Evolutionary conservation across 768 basidiomycete genomes (phyloP), one percentile per base, ranked within the genome.

Genomic region (Sporobolomyces pararoseus): DNA sequence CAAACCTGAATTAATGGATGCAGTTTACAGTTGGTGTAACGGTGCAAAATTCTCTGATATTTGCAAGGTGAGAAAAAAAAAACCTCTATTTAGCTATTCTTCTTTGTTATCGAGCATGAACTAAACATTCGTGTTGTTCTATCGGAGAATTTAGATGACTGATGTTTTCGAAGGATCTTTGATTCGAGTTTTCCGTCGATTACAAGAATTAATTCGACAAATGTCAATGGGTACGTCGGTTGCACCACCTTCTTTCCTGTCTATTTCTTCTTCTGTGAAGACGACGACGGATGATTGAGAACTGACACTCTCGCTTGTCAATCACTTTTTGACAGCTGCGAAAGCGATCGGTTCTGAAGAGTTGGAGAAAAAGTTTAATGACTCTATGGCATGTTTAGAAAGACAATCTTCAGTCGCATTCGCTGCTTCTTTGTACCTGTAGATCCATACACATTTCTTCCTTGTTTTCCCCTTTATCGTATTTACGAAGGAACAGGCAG

Each of bases 1-100:
- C 86, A 98, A 97, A 80, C 91, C 96, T 25, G 95, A 97, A 77
- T 86, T 99, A 58, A 99, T 98, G 93, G 96, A 98, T 73, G 91
- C 90, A 1, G 96, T 98, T 14, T 84, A 92, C 42, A 89, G 92
- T 70, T 99, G 96, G 96, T 98, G 95, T 81, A 87, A 91, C n/a
- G 96, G 96, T 6, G 90, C 93, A 21, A 91, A 90, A 32, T 99
- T 99, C 80, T 83, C 89, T 1, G 95, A 99, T 31, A 92, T 97
- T 65, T 92, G 90, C 85, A 96, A 96, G 86, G 94, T 90, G 50
- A 35, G 84, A 75, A 12, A 32, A 5, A 19, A 12, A 47, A 12
- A 7, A 9, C 39, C 9, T 42, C 17, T 17, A 42, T 9, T 42
- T 9, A 9, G 9, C 39, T 42, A 42, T 42, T 42, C 39, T 42